Base-by-base conservation (phyloP, 2,329 filamentous ascomycete species). In the Pyrenophora seminiperda region DNA sequence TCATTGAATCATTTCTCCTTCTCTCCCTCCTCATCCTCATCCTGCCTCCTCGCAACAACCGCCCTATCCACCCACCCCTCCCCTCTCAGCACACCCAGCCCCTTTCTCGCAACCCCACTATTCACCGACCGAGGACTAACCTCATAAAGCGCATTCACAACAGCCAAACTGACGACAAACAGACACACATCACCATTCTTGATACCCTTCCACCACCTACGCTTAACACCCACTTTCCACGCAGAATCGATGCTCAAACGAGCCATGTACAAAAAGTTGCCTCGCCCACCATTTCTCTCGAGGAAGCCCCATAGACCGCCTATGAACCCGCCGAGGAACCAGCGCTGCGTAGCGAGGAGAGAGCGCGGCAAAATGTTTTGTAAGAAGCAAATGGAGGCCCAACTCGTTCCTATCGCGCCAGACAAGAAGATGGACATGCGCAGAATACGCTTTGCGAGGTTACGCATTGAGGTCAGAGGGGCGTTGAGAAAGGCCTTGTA, bases 171-270 rank as follows among this genome's bases (percentile, higher is more conserved):
- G 14, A 85, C 73, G 13, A 93, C 88, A 66, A 97, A 92, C 3
- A 97, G 77, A 76, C 88, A 83, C 4, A 97, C 84, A 73, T 97
- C 93, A 0, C 91, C 91, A 30, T 90, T 89, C 63, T 82, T 84
- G 70, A 94, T 81, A 9, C 90, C 90, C 58, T 82, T 85, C 91
- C 93, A 96, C 85, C 91, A 91, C 1, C 90, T 83, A 27, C 87
- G 80, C 84, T 97, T 97, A 47, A 89, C 84, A n/a, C 92, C 91
- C 0, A 96, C 90, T 77, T 96, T 96, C 90, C 91, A 97, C 37
- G 91, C 73, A 30, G 85, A 90, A 70, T 96, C 89, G 22, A 96
- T 79, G 52, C 88, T 91, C n/a, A 87, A 77, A 2, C 92, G 82
- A 22, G 89, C 84, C 57, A 84, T 86, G 73, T 94, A 94, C 53